Conservation (phyloP, 164 flowering plant species). For the Vitis labrusca region DNA sequence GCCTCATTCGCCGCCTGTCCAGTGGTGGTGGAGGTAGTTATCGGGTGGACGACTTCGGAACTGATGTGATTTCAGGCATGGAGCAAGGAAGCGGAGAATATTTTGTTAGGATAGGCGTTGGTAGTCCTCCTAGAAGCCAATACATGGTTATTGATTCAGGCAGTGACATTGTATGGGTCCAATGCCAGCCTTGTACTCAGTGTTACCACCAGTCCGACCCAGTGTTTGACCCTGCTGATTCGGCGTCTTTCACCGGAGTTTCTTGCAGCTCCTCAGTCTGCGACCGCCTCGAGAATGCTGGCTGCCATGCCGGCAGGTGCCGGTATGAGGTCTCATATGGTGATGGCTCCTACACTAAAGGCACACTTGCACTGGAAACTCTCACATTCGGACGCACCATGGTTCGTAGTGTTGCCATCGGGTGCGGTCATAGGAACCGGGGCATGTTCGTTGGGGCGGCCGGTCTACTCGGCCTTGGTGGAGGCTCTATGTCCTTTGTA, state of each 20-base stretch:
- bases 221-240: conserved; percentile 70
- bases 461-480: conserved; percentile 83
- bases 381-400: conserved; percentile 46
- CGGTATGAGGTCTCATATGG: conserved; percentile 72
- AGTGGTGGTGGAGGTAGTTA: conserved; percentile 17
- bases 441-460: conserved; percentile 94
- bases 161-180: conserved; percentile 89
- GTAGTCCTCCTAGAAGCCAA: conserved; percentile 72
- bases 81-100: conserved; percentile 91
- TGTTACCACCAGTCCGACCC: conserved; percentile 90
- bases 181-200: conserved; percentile 76
- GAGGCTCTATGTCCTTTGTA: conserved; percentile 79
- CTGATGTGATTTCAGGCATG: conserved; percentile 92
- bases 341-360: conserved; percentile 72
- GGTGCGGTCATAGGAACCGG: conserved; percentile 84
- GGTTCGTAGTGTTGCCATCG: conserved; percentile 73
- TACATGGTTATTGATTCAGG: conserved; percentile 91
- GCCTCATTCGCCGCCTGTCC: conserved; percentile 37
- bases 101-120: conserved; percentile 85
- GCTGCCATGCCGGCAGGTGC: conserved; percentile 62
- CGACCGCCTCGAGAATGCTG: conserved; percentile 46
- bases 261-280: conserved; percentile 61
- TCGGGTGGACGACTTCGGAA: conserved; percentile 57
- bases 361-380: conserved; percentile 61
- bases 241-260: conserved; percentile 65